Evolutionary conservation across 495 filamentous ascomycete species (phyloP).

Genomic region (Penicillium parvum): DNA sequence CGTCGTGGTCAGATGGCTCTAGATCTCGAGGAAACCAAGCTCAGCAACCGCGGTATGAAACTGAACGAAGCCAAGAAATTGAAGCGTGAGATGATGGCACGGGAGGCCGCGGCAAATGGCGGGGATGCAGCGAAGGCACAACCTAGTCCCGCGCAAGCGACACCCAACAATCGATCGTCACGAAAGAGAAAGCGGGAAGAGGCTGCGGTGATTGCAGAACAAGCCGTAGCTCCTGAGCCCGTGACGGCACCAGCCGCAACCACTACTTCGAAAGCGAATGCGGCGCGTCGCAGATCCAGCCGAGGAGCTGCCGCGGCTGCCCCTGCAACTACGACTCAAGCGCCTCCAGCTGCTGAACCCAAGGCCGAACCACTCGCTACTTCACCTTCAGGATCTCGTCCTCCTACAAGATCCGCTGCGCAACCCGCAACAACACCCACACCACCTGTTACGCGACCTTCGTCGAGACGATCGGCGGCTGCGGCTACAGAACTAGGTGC

Average conservation of each 20-base stretch:
- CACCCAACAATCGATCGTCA: conserved; percentile 20
- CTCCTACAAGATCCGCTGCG: conserved; percentile 16
- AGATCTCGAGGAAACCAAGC: conserved; percentile 41
- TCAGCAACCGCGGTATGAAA: conserved; percentile 86
- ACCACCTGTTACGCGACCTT: conserved; percentile 36
- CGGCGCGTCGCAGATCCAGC: conserved; percentile 19
- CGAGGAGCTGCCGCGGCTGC: conserved; percentile 28
- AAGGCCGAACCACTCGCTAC: conserved; percentile 21
- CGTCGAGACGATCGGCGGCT: conserved; percentile 43
- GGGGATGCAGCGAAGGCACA: conserved; percentile 3
- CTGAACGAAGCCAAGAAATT: conserved; percentile 89
- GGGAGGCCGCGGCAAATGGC: conserved; percentile 56
- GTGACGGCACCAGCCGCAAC: background rate
- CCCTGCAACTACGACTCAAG: conserved; percentile 9
- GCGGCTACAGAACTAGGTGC: conserved; percentile 30
- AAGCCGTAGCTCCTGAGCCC: background rate
- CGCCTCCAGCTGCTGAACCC: conserved; percentile 14
- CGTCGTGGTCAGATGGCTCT: conserved; percentile 47
- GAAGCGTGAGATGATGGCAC: conserved; percentile 67
- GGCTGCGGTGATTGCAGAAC: background rate
- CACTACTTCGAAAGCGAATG: background rate
- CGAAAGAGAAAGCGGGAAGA: conserved; percentile 28
- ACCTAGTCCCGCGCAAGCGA: conserved; percentile 11
- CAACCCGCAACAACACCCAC: conserved; percentile 25
- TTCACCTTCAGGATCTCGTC: conserved; percentile 29